Base-by-base conservation (phyloP, 371 early-diverging fungal species). In the Dichotomocladium elegans region DNA sequence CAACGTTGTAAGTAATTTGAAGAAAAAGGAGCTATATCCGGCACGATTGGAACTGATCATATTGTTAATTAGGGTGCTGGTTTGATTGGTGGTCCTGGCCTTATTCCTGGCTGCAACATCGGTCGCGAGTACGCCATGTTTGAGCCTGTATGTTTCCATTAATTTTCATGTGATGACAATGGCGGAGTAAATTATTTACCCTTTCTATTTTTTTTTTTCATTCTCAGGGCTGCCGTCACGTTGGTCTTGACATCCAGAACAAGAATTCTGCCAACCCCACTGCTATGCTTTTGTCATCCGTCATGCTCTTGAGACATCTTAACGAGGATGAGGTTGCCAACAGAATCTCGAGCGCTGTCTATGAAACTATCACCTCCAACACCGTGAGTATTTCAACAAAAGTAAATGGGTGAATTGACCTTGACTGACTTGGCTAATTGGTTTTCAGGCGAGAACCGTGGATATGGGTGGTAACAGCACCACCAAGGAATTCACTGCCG, bases 231-330 rank as follows among this genome's bases (percentile, higher is more conserved):
- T 95, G 93, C 71, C 94, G 96, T 77, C 96, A 96, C 72, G 96
- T 95, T 46, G 96, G 90, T 58, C 80, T 81, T 72, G 95, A 95
- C 68, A 88, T 97, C 54, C 81, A 87, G 75, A 92, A 93, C 55
- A 79, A 80, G 64, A 94, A 96, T 82, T 69, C 80, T 10, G 94
- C 95, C 46, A 94, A 95, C 79, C 95, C 95, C 14, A 94, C 95
- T n/a, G 98, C 97, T 12, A 81, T 98, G 63, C 75, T 98, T 25
- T 81, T 98, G 29, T 91, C 91, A 15, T 86, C 92, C 29, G 89
- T 92, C 59, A 96, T 96, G 95, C 96, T 98, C 96, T 82, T 96
- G 68, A 82, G 92, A 51, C 96, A 98, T 77, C 88, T 98, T 87
- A 79, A 82, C 61, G 73, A 96, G 55, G 79, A 84, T 64, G 63